Percentiles rank a stretch among this genome's conserved stretches.
These are phyloP conservation scores for Cutaneotrichosporon cyanovorans DNA, from an alignment of 1,284 basidiomycete species.

Conservation along the genomic window DNA sequence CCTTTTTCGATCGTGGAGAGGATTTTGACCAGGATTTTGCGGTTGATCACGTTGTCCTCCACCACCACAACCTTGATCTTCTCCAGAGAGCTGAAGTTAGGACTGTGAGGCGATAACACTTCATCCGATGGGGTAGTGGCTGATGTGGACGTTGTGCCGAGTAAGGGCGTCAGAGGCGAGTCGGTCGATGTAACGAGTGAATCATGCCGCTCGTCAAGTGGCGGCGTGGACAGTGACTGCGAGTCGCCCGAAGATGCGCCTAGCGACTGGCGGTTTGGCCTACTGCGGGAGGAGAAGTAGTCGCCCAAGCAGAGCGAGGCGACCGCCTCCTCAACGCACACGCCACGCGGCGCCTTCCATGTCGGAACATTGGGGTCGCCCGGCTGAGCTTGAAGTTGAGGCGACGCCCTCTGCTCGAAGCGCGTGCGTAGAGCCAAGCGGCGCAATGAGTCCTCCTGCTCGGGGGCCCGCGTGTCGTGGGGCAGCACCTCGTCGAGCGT, in stretches of 20 bases:
- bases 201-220: no score
- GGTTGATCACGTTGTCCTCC: slow-evolving; percentile 43
- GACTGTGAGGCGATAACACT: no score
- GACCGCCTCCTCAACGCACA: slow-evolving; percentile 34
- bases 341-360: slow-evolving; percentile 28
- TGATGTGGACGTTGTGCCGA: not conserved
- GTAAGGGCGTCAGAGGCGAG: not conserved
- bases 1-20: slow-evolving; percentile 19
- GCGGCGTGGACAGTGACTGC: no score
- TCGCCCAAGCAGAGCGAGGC: slow-evolving; percentile 34
- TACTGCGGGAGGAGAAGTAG: slow-evolving; percentile 29
- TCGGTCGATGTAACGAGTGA: no score
- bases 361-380: not conserved
- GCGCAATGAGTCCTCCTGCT: not conserved
- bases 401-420: slow-evolving; percentile 3
- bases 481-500: slow-evolving; percentile 9
- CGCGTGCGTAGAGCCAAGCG: slow-evolving; percentile 6
- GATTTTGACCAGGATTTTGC: slow-evolving; percentile 42
- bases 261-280: not conserved
- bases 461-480: not conserved
- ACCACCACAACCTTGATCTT: slow-evolving; percentile 36
- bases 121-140: not conserved
- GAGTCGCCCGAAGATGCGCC: no score
- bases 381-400: not conserved
- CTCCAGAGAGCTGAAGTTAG: no score